These are phyloP conservation scores for Zygosaccharomyces gambellarensis DNA, from an alignment of 805 yeast species.

Conservation along the genomic window DNA sequence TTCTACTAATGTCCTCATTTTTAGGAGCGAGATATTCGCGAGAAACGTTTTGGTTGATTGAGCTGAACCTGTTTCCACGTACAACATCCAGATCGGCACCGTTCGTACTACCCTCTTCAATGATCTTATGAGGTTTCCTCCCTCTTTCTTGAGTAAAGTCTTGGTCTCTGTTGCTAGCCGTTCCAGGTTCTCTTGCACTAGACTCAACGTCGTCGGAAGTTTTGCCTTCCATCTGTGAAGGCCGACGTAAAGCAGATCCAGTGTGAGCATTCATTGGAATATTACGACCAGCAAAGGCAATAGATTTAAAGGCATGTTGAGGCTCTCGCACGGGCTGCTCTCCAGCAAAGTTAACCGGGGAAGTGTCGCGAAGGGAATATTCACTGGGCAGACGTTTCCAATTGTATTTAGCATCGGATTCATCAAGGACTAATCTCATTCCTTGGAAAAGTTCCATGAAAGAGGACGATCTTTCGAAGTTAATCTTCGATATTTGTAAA, in stretches of 20 bases:
- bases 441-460: conserved; percentile 30
- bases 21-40: neutral
- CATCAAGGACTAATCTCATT: conserved; percentile 32
- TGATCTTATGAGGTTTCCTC: neutral
- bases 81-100: neutral
- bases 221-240: neutral
- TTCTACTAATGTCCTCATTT: neutral
- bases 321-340: neutral
- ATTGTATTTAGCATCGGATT: conserved; percentile 30
- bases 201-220: neutral
- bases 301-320: conserved; percentile 11
- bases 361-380: conserved; percentile 11
- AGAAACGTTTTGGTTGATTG: neutral
- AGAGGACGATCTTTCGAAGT: conserved; percentile 29
- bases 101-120: neutral
- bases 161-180: neutral
- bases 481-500: conserved; percentile 5
- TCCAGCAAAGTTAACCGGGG: neutral
- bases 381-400: conserved; percentile 31
- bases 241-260: neutral
- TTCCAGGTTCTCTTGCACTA: neutral
- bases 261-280: neutral
- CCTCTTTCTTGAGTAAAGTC: neutral
- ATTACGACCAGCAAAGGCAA: conserved; percentile 4
- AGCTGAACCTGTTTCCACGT: neutral